These are phyloP conservation scores for Paradendryphiella salina DNA, from an alignment of 2,329 filamentous ascomycete species.

Conservation along the genomic window DNA sequence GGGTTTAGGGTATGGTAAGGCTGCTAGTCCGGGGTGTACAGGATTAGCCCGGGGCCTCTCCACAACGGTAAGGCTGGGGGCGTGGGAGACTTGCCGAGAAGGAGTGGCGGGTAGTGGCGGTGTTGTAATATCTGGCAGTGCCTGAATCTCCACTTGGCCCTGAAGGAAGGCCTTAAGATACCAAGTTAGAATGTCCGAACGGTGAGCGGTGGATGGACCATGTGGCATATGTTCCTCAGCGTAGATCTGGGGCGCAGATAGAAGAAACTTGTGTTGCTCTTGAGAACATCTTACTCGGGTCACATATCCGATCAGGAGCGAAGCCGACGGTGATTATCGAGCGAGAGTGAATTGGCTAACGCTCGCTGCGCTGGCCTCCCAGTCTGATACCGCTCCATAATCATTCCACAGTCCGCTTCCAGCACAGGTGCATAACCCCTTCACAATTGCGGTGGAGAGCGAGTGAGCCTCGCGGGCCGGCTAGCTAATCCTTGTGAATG, in stretches of 20 bases:
- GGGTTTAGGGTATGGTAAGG: slow-evolving; percentile 35
- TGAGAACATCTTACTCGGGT: slow-evolving; percentile 27
- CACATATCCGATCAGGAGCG: slow-evolving; percentile 22
- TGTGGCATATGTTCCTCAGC: slow-evolving; percentile 14
- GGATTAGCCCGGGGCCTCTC: slow-evolving; percentile 39
- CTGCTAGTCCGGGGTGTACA: slow-evolving; percentile 38
- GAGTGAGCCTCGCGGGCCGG: slow-evolving; percentile 41
- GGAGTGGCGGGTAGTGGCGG: slow-evolving; percentile 45
- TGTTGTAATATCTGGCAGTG: slow-evolving; percentile 43
- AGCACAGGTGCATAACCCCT: slow-evolving; percentile 40
- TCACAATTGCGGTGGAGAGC: slow-evolving; percentile 42
- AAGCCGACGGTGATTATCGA: slow-evolving; percentile 23
- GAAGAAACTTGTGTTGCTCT: slow-evolving; percentile 32
- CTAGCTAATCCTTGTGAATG: slow-evolving; percentile 34
- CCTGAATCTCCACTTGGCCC: slow-evolving; percentile 35
- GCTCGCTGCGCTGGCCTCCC: slow-evolving; percentile 32
- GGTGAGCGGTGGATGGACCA: slow-evolving; percentile 15
- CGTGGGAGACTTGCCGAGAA: slow-evolving; percentile 30
- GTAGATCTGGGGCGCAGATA: slow-evolving; percentile 40
- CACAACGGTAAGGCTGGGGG: slow-evolving; percentile 46
- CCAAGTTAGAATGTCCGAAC: slow-evolving; percentile 33
- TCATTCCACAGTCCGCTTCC: slow-evolving; percentile 30
- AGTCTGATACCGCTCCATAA: slow-evolving; percentile 30
- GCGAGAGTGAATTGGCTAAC: slow-evolving; percentile 30
- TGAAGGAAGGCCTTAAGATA: slow-evolving; percentile 32